Base-by-base conservation (phyloP, 2,329 filamentous ascomycete species). In the Trichoderma asperellum region DNA sequence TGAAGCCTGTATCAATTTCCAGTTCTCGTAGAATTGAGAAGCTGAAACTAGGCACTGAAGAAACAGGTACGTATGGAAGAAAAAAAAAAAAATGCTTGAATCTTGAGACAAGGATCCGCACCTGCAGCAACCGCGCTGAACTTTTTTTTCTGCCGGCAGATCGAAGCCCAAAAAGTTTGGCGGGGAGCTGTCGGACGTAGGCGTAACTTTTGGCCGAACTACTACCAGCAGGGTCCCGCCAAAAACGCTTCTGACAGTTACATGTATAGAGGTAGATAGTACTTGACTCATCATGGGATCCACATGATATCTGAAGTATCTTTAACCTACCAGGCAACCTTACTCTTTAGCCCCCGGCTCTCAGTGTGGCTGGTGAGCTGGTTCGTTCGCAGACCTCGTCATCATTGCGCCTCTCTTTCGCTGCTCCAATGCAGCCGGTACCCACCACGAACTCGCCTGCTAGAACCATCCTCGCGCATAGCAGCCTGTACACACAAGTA, bases 381-480 rank as follows among this genome's bases (percentile, higher is more conserved):
- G 34, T 52, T 58, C 47, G 57, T 53, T 58, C 53, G 63, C 55
- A 58, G 63, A 68, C 73, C 73, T 75, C 75, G 73, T 75, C 74
- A 75, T 76, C 72, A 72, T 76, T 74, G 73, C 74, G 73, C 73
- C 73, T 75, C 72, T 68, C 47, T 58, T 32, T 47, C 40, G 69
- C 47, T 62, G 56, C 62, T 58, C 66, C 65, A 32, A 69, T 67
- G 68, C 64, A 68, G 60, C 59, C 68, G 34, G 56, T 56, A 68
- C 63, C 68, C 68, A 58, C 68, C 40, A 60, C 52, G 37, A 67
- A 59, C 35, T 57, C 27, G 40, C 52, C 56, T 70, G 63, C 68
- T 57, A 29, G 56, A 61, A 56, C 53, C 53, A 49, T 57, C 63
- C 55, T 66, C 61, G 63, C 63, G 63, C 63, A 66, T 66, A 57